These are phyloP conservation scores for Ajuga chamaepitys DNA, from an alignment of 257 asterid species.

Conservation along the genomic window DNA sequence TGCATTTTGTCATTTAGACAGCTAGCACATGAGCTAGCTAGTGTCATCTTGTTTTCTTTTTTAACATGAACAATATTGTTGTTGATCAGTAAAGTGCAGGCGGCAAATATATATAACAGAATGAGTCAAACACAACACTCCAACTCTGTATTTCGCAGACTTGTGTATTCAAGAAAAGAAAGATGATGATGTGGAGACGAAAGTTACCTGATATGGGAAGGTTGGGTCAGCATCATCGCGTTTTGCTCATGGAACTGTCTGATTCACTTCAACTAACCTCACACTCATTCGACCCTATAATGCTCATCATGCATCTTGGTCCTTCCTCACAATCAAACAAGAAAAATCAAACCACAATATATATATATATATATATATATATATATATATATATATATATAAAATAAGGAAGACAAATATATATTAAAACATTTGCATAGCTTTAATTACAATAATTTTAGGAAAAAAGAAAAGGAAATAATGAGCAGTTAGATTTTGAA, in stretches of 20 bases:
- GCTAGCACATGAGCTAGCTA: neutral
- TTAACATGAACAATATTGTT: neutral
- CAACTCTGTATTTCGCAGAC: constrained; percentile 20
- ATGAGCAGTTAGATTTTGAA: too few relatives aligned
- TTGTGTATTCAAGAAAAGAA: neutral
- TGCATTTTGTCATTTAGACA: constrained; percentile 30
- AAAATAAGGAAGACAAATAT: too few relatives aligned
- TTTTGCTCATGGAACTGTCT: constrained; percentile 68
- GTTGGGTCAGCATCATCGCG: constrained; percentile 51
- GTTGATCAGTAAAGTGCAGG: neutral
- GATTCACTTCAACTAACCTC: constrained; percentile 21
- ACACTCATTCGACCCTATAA: neutral
- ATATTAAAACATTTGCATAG: too few relatives aligned
- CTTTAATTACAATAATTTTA: too few relatives aligned
- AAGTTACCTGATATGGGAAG: neutral
- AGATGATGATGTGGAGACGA: neutral
- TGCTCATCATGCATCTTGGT: neutral
- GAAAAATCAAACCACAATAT: too few relatives aligned
- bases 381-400: too few relatives aligned
- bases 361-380: too few relatives aligned
- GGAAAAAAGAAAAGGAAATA: too few relatives aligned
- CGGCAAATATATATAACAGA: constrained; percentile 11
- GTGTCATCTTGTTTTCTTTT: neutral
- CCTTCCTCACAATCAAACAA: too few relatives aligned
- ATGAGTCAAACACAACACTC: constrained; percentile 34